Percentiles rank a stretch among this genome's conserved stretches.
phyloP scores from a whole-genome alignment of 139 green algal genomes.

The Coelastrella sp. region DNA sequence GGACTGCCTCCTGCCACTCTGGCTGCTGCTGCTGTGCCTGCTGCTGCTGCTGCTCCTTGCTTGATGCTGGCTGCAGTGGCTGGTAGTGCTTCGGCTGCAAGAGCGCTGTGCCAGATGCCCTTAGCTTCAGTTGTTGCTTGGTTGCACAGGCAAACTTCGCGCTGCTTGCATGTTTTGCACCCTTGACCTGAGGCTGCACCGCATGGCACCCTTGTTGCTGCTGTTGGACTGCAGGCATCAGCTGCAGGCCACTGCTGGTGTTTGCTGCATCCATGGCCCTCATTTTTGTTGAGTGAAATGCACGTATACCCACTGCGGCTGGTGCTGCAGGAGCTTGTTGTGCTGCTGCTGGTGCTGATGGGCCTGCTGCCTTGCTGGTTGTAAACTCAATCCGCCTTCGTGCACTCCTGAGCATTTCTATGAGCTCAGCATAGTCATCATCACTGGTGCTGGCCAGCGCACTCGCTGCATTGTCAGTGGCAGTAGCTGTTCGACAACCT shows the following conservation, averaged over 20 bases:
- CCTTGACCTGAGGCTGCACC: background rate
- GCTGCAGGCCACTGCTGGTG: background rate
- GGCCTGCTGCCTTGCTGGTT: background rate
- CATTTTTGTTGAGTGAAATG: background rate
- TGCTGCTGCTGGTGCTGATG: too few relatives aligned
- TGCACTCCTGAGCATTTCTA: background rate
- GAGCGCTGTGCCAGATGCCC: background rate
- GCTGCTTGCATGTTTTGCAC: background rate
- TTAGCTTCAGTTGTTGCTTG: background rate
- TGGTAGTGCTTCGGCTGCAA: background rate
- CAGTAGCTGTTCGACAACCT: background rate
- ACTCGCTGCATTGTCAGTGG: background rate
- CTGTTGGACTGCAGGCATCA: background rate
- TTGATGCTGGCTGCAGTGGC: too few relatives aligned
- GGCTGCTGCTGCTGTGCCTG: background rate
- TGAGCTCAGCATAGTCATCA: background rate
- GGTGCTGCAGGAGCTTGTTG: too few relatives aligned
- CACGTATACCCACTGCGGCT: background rate
- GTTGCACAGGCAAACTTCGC: background rate
- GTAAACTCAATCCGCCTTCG: background rate
- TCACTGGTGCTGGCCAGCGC: too few relatives aligned
- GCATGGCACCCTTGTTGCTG: background rate
- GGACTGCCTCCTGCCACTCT: background rate
- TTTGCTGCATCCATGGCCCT: background rate
- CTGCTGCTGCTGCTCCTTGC: background rate